Conservation (phyloP, 1,284 basidiomycete genomes). For the Exobasidium cylindrosporum region DNA sequence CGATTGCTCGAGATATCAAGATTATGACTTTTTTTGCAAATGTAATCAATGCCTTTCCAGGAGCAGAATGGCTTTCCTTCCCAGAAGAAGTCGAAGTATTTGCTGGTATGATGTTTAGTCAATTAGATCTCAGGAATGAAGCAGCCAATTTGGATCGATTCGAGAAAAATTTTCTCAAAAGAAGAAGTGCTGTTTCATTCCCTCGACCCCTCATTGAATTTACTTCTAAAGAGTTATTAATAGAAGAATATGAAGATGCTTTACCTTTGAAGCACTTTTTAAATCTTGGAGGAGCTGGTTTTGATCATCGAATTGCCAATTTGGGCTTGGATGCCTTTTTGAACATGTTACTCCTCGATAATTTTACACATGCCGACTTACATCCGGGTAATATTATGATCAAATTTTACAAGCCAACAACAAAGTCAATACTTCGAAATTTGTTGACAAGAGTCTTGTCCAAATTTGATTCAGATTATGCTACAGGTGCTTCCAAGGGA, state of each 20-base stretch:
- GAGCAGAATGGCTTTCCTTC: slow-evolving; percentile 93
- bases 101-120: slow-evolving; percentile 93
- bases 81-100: slow-evolving; percentile 94
- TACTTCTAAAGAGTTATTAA: slow-evolving; percentile 75
- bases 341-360: slow-evolving; percentile 98
- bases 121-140: slow-evolving; percentile 86
- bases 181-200: slow-evolving; percentile 78
- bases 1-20: slow-evolving; percentile 79
- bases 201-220: slow-evolving; percentile 78
- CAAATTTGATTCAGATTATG: slow-evolving; percentile 51
- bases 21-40: slow-evolving; percentile 93
- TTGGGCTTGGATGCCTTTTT: slow-evolving; percentile 93
- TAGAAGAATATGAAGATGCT: slow-evolving; percentile 92
- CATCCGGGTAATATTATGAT: slow-evolving; percentile 97
- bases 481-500: slow-evolving; percentile 31
- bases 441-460: slow-evolving; percentile 39
- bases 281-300: slow-evolving; percentile 76
- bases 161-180: slow-evolving; percentile 74
- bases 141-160: slow-evolving; percentile 83
- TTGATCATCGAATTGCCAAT: slow-evolving; percentile 83
- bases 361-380: slow-evolving; percentile 84
- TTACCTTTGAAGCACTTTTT: slow-evolving; percentile 85
- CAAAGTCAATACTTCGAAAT: slow-evolving; percentile 41
- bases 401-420: slow-evolving; percentile 80
- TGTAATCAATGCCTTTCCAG: slow-evolving; percentile 75